phyloP scores from a whole-genome alignment of 148 eudicot species.

The Heliamphora exappendiculata region DNA sequence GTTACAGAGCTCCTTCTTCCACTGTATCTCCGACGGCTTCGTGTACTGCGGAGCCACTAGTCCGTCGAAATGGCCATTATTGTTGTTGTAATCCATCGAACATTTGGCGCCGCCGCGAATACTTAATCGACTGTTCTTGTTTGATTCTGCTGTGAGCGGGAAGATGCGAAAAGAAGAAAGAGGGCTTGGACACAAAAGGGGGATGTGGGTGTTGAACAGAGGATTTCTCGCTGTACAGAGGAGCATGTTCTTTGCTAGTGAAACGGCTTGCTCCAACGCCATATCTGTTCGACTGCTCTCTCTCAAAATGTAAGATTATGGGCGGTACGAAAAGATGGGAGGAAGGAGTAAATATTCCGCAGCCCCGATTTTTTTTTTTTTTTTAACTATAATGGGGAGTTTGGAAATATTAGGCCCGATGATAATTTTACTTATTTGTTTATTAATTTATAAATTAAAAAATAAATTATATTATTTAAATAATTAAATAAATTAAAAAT shows the following conservation, averaged over 20 bases:
- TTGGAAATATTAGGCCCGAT: no score
- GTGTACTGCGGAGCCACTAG: slow-evolving; percentile 25
- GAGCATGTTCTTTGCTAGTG: slow-evolving; percentile 3
- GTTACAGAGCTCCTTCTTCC: slow-evolving; percentile 80
- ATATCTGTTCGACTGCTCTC: neutral
- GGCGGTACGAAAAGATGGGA: neutral
- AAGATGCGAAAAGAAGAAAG: slow-evolving; percentile 3
- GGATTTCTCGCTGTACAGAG: slow-evolving; percentile 8
- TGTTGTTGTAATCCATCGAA: slow-evolving; percentile 24
- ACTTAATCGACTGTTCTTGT: slow-evolving; percentile 16
- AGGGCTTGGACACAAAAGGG: neutral
- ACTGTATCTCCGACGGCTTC: slow-evolving; percentile 55
- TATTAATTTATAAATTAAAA: no score
- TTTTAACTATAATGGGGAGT: no score
- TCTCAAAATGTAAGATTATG: neutral
- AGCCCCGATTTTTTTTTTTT: no score
- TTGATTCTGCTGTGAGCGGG: slow-evolving; percentile 18
- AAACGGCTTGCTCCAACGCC: slow-evolving; percentile 16
- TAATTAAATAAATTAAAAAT: no score
- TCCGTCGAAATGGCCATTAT: slow-evolving; percentile 13
- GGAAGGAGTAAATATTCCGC: no score
- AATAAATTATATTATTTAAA: no score
- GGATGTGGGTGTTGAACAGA: neutral
- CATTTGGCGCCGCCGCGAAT: slow-evolving; percentile 15
- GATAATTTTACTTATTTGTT: no score